Conservation (phyloP, 2,329 filamentous ascomycete species). For the Hypomyces perniciosus region DNA sequence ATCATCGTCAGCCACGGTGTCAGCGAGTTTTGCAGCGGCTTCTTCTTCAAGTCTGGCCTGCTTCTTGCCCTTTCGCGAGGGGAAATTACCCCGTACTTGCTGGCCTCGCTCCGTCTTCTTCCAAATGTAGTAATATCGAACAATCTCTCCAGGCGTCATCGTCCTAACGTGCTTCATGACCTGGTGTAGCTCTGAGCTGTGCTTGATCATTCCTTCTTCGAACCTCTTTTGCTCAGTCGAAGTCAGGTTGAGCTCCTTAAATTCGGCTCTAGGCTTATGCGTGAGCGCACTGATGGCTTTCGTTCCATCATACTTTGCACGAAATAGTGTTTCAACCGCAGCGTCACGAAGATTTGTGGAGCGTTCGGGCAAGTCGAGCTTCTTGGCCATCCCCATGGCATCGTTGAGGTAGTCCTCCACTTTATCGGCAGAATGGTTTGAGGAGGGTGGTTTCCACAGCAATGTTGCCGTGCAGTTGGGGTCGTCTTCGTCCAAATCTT, state of each 20-base stretch:
- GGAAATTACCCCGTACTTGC: constrained; percentile 84
- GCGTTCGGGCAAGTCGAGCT: constrained; percentile 63
- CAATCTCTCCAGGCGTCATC: constrained; percentile 70
- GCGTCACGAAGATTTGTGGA: constrained; percentile 87
- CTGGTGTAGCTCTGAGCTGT: constrained; percentile 79
- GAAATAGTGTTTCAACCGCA: constrained; percentile 67
- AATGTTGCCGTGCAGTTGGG: constrained; percentile 68
- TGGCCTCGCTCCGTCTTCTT: constrained; percentile 85
- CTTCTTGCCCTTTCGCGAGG: constrained; percentile 84
- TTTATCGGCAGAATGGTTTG: constrained; percentile 47
- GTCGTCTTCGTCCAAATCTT: constrained; percentile 67
- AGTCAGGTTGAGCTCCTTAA: constrained; percentile 79
- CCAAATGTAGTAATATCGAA: constrained; percentile 96
- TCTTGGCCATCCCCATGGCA: constrained; percentile 57
- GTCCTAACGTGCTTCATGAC: constrained; percentile 84
- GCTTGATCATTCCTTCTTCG: constrained; percentile 84
- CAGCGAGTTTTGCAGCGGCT: constrained; percentile 68
- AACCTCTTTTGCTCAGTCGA: constrained; percentile 81
- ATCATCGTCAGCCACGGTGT: constrained; percentile 85
- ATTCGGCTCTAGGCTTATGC: constrained; percentile 60
- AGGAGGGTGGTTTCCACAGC: constrained; percentile 69
- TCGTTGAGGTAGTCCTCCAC: constrained; percentile 72
- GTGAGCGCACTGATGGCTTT: constrained; percentile 65
- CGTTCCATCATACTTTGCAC: constrained; percentile 64
- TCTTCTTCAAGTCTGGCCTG: constrained; percentile 70